Percentiles rank a stretch among this genome's conserved stretches.
Conservation (phyloP, 371 early-diverging fungal species). For the Rhizopus microsporus region DNA sequence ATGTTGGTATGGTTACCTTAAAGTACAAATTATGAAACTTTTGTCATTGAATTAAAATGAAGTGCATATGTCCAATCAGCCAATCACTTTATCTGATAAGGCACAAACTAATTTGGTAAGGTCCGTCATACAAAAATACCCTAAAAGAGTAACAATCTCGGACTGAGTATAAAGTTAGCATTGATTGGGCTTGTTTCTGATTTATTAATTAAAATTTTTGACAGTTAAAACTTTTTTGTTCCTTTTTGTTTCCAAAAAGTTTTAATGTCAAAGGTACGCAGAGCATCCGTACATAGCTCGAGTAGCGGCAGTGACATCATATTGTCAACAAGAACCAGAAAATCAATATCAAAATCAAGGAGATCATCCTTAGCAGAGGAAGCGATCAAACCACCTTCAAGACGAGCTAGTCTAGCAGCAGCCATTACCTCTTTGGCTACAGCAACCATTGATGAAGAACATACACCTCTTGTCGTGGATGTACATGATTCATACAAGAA, state of each 20-base stretch:
- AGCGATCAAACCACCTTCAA: conserved; percentile 9
- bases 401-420: conserved; percentile 15
- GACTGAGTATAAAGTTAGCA: too few relatives aligned
- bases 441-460: conserved; percentile 14
- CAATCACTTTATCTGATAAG: too few relatives aligned
- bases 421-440: conserved; percentile 18
- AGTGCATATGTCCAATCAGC: too few relatives aligned
- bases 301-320: background rate
- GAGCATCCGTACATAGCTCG: background rate
- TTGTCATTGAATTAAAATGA: too few relatives aligned
- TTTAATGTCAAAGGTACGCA: conserved; percentile 16
- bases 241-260: background rate
- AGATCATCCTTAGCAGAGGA: conserved; percentile 25
- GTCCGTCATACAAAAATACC: too few relatives aligned
- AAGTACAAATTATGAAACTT: too few relatives aligned
- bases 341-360: conserved; percentile 36
- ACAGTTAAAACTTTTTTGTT: background rate
- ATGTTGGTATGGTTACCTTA: too few relatives aligned
- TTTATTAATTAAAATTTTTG: too few relatives aligned
- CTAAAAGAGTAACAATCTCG: too few relatives aligned
- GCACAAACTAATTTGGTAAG: too few relatives aligned
- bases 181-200: too few relatives aligned
- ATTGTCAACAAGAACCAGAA: conserved; percentile 28
- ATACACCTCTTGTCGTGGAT: conserved; percentile 21
- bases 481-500: conserved; percentile 37